Percentiles rank a stretch among this genome's conserved stretches.
These are phyloP conservation scores for Penicillium samsonianum DNA, from an alignment of 495 filamentous ascomycete genomes.

Conservation along the genomic window DNA sequence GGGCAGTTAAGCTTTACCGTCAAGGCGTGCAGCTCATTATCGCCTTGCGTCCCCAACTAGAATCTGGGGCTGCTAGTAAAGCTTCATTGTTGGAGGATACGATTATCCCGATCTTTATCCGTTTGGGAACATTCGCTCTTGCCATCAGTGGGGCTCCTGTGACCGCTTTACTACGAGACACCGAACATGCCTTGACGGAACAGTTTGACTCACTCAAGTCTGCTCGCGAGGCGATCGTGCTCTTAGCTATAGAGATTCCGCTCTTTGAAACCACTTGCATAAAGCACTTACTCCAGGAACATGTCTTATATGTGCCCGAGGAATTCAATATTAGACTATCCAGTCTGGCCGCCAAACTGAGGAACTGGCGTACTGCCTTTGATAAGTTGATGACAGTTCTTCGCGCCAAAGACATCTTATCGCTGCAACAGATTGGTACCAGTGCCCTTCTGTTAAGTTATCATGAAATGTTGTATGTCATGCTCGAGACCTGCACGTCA, in stretches of 20 bases:
- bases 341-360: slow-evolving; percentile 9
- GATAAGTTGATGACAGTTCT: not conserved
- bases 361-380: slow-evolving; percentile 20
- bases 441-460: slow-evolving; percentile 11
- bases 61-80: slow-evolving; percentile 16
- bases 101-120: slow-evolving; percentile 43
- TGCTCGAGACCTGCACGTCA: slow-evolving; percentile 11
- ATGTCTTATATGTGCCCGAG: slow-evolving; percentile 8
- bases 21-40: slow-evolving; percentile 40
- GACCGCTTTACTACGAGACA: slow-evolving; percentile 15
- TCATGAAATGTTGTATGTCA: slow-evolving; percentile 18
- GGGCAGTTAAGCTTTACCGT: slow-evolving; percentile 36
- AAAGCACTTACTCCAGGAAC: slow-evolving; percentile 14
- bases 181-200: not conserved
- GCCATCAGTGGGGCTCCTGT: slow-evolving; percentile 11
- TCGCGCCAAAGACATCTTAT: not conserved
- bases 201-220: slow-evolving; percentile 31
- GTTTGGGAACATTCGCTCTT: slow-evolving; percentile 30
- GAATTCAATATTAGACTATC: slow-evolving; percentile 15
- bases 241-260: slow-evolving; percentile 24
- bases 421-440: slow-evolving; percentile 6
- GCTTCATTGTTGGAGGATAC: slow-evolving; percentile 31
- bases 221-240: slow-evolving; percentile 36
- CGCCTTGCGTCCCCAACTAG: slow-evolving; percentile 29
- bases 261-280: slow-evolving; percentile 26